Evolutionary conservation across 345 rosid species (phyloP), one percentile per base, ranked within the genome.

Genomic region (Populus tremula): DNA sequence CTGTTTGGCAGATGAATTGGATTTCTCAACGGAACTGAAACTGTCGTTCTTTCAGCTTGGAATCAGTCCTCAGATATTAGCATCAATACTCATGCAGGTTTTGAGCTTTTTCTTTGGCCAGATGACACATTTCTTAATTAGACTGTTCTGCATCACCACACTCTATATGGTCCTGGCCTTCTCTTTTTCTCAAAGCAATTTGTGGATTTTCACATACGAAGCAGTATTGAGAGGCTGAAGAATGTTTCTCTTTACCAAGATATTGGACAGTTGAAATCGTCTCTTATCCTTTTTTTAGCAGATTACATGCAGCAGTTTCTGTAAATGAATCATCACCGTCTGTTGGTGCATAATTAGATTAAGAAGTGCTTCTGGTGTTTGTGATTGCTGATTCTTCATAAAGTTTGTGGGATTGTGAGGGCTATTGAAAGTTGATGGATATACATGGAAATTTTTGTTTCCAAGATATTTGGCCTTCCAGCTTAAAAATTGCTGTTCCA

Each of bases 21-120:
- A 91, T 76, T 86, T 92, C 77, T 82, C 91, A 74, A 78, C 96
- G 73, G 92, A 89, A 84, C 88, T 95, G 70, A 93, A 95, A 87
- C 89, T 95, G 82, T 95, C 98, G 1, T 79, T 91, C 77, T 95
- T 95, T 78, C 99, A 93, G 89, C 99, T 95, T 81, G 99, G 99
- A 76, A 93, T 93, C 83, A 92, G 94, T 86, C 99, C 98, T 41
- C 96, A 90, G 85, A 95, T 91, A 27, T 79, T 93, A 66, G 96
- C 96, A 80, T 95, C 96, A 21, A 93, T 95, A 73, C 73, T 93
- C 70, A 91, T 93, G 98, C 98, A 93, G 97, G 98, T 95, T 74
- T 76, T 59, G 49, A 49, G 64, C 80, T 74, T 35, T 82, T 43
- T 43, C 66, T 65, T 75, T 14, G 21, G 68, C 59, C 36, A 25